Base-by-base conservation (phyloP, 768 basidiomycete species). In the Punctularia strigosozonata region DNA sequence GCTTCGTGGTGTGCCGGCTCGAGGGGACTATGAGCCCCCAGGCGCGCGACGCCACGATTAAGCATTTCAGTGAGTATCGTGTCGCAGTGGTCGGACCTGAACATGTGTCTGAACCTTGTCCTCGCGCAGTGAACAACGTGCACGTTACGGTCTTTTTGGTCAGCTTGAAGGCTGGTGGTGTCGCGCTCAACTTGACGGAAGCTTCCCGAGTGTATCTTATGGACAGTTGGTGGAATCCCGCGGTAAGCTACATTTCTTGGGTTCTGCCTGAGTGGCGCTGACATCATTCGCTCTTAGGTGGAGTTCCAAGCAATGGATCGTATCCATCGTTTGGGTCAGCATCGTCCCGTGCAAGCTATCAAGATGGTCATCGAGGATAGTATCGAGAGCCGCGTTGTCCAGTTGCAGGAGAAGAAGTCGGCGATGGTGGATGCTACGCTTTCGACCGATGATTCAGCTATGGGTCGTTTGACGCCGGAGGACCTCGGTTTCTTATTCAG, bases 191-290 rank as follows among this genome's bases (percentile, higher is more conserved):
- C 54, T 57, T 91, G 48, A 89, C 87, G 0, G 87, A 88, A 56
- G 91, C 91, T 0, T 89, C 86, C 24, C 83, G 87, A 20, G 90
- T 95, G 15, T 94, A 89, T 58, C 72, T 95, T 51, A 94, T 97
- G 90, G 94, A 94, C 55, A 86, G 83, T 47, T 94, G 89, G 89
- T 94, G 92, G 92, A 98, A 98, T 54, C 92, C 92, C 5, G 90
- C 90, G n/a, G 86, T 82, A 37, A 61, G 41, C 59, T 51, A 15
- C 37, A 15, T 26, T 22, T 13, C 18, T 20, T 10, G 6, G 20
- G n/a, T n/a, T 20, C 15, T 34, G 20, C 6, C 12, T 38, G 17
- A 15, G 6, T 10, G 26, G 25, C 25, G 37, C 21, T 30, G 21
- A 30, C 21, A 14, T 5, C 13, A 6, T n/a, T 10, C 25, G 7